Percentiles rank a stretch among this genome's conserved stretches.
Evolutionary conservation across 257 asterid genomes (phyloP).

Genomic region (Plectranthus barbatus): DNA sequence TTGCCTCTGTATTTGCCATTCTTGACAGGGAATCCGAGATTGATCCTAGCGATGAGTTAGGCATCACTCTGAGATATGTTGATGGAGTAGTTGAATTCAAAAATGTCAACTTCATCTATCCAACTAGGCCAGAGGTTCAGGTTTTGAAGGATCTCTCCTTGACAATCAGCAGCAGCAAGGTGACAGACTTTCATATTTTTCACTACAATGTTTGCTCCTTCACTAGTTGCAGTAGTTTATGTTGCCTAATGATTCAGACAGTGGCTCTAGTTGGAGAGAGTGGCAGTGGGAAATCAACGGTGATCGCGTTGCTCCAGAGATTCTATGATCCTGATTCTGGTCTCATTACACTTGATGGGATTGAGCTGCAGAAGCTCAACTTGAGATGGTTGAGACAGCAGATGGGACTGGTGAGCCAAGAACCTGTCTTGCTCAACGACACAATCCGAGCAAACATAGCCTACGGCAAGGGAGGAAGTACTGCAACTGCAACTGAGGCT

Average conservation of each 20-base stretch:
- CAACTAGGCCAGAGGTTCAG: conserved; percentile 48
- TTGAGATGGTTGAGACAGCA: conserved; percentile 66
- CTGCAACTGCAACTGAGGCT: conserved; percentile 43
- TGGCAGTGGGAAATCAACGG: conserved; percentile 74
- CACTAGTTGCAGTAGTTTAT: too few relatives aligned
- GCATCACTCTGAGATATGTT: conserved; percentile 37
- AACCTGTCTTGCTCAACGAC: conserved; percentile 57
- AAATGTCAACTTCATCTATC: conserved; percentile 49
- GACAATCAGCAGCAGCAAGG: conserved; percentile 47
- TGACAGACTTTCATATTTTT: background rate
- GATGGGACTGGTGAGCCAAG: conserved; percentile 83
- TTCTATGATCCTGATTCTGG: conserved; percentile 63
- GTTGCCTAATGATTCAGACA: conserved; percentile 27
- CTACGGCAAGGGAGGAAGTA: conserved; percentile 56
- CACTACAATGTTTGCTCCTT: background rate
- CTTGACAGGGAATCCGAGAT: conserved; percentile 51
- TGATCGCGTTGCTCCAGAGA: conserved; percentile 50
- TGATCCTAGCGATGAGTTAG: conserved; percentile 54
- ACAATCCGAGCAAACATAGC: conserved; percentile 70
- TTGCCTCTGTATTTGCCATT: conserved; percentile 48
- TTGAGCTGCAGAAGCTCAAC: conserved; percentile 49
- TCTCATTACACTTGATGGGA: conserved; percentile 47
- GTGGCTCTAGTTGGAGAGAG: conserved; percentile 75
- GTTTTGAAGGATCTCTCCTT: conserved; percentile 43
- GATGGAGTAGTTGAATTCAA: conserved; percentile 47